phyloP scores from a whole-genome alignment of 2,329 filamentous ascomycete genomes.

The Pseudogymnoascus sp. region DNA sequence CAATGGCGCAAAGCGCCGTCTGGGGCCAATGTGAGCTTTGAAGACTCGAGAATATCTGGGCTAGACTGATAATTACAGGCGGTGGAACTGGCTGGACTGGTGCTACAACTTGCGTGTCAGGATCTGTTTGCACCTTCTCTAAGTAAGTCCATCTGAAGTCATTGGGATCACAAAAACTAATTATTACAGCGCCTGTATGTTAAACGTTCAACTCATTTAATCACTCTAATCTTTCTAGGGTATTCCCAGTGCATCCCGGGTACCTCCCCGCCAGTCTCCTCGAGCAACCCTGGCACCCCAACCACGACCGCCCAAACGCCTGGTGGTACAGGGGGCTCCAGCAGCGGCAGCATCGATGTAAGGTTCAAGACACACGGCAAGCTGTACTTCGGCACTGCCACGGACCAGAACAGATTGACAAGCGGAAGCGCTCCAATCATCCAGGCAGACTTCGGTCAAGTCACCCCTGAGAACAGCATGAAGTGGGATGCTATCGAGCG shows the following conservation, averaged over 20 bases:
- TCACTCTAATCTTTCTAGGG: background rate
- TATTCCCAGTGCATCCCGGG: conserved; percentile 22
- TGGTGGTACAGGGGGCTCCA: conserved; percentile 7
- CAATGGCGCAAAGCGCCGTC: background rate
- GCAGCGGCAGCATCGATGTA: conserved; percentile 5
- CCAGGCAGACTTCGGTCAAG: conserved; percentile 51
- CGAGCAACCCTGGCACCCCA: conserved; percentile 6
- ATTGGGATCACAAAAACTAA: background rate
- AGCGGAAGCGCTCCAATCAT: conserved; percentile 30
- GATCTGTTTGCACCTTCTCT: conserved; percentile 21
- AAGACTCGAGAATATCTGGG: background rate
- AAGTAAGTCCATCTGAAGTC: conserved; percentile 12
- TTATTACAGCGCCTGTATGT: background rate
- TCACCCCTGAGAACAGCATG: conserved; percentile 62
- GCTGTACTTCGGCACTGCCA: conserved; percentile 13
- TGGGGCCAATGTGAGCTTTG: background rate
- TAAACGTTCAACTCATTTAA: background rate
- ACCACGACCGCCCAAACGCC: conserved; percentile 8
- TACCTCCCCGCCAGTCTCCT: background rate
- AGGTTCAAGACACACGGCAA: background rate
- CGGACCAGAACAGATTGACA: background rate
- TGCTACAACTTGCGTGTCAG: conserved; percentile 24
- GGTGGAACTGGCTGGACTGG: conserved; percentile 25
- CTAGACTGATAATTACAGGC: conserved; percentile 15
- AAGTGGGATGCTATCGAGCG: conserved; percentile 57